These are phyloP conservation scores for Alternaria novae-zelandiae DNA, from an alignment of 2,329 filamentous ascomycete genomes.

Conservation along the genomic window DNA sequence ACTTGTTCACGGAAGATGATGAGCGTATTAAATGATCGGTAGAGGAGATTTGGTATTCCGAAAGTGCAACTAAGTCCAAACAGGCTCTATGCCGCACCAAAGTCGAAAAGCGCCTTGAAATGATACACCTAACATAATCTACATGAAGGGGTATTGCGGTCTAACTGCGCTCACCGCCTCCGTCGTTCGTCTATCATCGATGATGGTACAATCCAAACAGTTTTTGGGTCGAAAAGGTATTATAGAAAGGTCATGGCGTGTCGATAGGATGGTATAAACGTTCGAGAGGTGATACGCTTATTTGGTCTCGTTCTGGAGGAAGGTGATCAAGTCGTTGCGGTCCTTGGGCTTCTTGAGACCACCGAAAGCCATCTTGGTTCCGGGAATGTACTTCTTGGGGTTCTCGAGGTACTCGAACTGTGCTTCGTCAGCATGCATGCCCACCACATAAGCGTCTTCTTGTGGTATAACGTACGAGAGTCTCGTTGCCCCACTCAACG, in stretches of 20 bases:
- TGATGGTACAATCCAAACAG: slow-evolving; percentile 46
- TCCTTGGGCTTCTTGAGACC: slow-evolving; percentile 99
- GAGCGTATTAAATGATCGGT: not conserved
- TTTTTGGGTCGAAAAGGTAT: slow-evolving; percentile 30
- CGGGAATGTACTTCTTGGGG: slow-evolving; percentile 99
- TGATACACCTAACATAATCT: slow-evolving; percentile 46
- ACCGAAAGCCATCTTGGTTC: slow-evolving; percentile 99
- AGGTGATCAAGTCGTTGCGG: slow-evolving; percentile 96
- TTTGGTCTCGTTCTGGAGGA: slow-evolving; percentile 72
- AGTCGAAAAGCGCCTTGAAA: slow-evolving; percentile 41
- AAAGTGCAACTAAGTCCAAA: slow-evolving; percentile 44
- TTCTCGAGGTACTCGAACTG: slow-evolving; percentile 99
- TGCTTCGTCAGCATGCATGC: slow-evolving; percentile 17
- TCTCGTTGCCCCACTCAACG: slow-evolving; percentile 83
- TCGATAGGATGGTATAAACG: slow-evolving; percentile 25
- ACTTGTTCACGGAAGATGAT: not conserved
- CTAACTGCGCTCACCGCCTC: slow-evolving; percentile 31
- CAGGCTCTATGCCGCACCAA: slow-evolving; percentile 44
- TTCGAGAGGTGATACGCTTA: slow-evolving; percentile 57
- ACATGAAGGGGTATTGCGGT: slow-evolving; percentile 37
- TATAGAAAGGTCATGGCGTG: slow-evolving; percentile 36
- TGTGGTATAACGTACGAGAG: slow-evolving; percentile 68
- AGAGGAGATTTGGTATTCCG: slow-evolving; percentile 48
- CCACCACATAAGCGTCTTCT: not conserved
- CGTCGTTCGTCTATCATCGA: slow-evolving; percentile 50